Evolutionary conservation across 805 yeast species (phyloP), one percentile per base, ranked within the genome.

Genomic region (Brettanomyces sp.): DNA sequence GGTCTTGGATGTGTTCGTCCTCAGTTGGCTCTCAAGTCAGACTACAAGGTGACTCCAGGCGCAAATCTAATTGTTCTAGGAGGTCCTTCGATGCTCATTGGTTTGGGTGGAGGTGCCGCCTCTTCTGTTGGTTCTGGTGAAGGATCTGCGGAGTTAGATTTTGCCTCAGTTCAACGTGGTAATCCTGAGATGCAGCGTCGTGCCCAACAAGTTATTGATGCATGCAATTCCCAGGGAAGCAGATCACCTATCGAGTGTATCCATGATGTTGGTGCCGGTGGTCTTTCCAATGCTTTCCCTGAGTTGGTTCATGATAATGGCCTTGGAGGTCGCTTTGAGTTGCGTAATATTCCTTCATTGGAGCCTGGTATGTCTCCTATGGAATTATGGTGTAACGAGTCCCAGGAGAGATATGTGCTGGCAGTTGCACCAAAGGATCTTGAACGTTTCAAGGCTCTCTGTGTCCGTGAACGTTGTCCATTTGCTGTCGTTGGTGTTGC

Each of bases 261-360:
- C 56, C 99, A 93, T 65, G 99, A 93, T 68, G 99, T 93, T 41
- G 99, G 99, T 66, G 99, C 99, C 42, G 99, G 99, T 66, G 99
- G 99, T 43, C 72, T 93, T 53, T 89, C 97, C 21, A 93, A 93
- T 59, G 99, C 99, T 7, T 72, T 93, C 56, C 97, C 99, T 8
- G 99, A 93, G 69, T 75, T 93, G 53, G 99, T 93, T 24, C 97
- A 93, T 61, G 99, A 93, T 65, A 93, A 93, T 63, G 93, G 85
- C 53, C 75, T 93, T 51, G 99, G 99, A 63, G 99, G 96, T 28
- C 74, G 64, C 52, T 93, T 93, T 52, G 96, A 93, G 66, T 74
- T 93, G 53, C 80, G 99, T 67, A 85, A 90, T 46, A 83, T 93
- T 47, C 77, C 95, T 47, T 82, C 89, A 35, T 76, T 89, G 53